Evolutionary conservation across 75 land plant genomes (phyloP), one percentile per base, ranked within the genome.

Genomic region (Ceratopteris richardii): DNA sequence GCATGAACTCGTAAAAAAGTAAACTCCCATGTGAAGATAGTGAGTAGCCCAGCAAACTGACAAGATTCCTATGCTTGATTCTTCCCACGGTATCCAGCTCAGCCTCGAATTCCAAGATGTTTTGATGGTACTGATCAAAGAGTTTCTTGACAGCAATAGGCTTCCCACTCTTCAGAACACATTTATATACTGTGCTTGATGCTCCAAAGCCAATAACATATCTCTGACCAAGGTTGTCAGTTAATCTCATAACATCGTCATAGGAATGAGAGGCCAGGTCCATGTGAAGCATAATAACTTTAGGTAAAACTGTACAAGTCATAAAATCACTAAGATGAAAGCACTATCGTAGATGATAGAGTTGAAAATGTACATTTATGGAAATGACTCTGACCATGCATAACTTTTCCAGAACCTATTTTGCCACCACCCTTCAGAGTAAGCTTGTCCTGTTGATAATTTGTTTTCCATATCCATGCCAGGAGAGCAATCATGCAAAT

Each of bases 1-100:
- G 80, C 97, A 91, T 83, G 77, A 83, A 87, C 33, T 91, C 97
- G 66, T 91, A 91, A 50, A 91, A 80, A 47, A 91, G 72, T 29
- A 90, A 79, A 53, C 80, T 85, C 10, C 90, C 90, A 53, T 51
- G 54, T 20, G 76, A 72, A 16, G 96, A 76, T 46, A 86, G 60
- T 1, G 84, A 75, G 66, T 90, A 90, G 22, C 96, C 96, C 71
- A 78, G 87, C 58, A 91, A 64, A 54, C 85, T 72, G 36, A 84
- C 92, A 48, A 91, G 60, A 44, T 91, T 91, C 50, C 85, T 65
- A 57, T 91, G 97, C 71, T 77, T 79, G 70, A 91, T 87, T 64
- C 82, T 81, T 28, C 88, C 88, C 58, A 87, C 60, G 20, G 83
- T 87, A 40, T 67, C 82, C 7, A 91, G 66, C 70, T 91, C 88